Conservation (phyloP, 495 filamentous ascomycete genomes). For the Penicillium antarcticum region DNA sequence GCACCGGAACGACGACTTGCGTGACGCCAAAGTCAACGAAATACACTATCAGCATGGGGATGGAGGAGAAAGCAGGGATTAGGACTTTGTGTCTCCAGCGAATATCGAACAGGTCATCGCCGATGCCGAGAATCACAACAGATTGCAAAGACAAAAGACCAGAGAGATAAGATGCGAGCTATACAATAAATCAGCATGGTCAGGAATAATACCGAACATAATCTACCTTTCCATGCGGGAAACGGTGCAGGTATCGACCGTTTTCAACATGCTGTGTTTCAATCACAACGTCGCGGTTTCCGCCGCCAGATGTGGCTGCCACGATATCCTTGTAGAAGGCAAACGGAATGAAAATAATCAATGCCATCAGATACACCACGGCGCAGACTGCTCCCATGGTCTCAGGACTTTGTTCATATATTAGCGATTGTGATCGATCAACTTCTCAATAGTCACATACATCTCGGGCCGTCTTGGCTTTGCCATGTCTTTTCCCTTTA, state of each 20-base stretch:
- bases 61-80: slow-evolving; percentile 90
- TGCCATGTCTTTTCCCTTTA: slow-evolving; percentile 88
- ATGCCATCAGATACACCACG: slow-evolving; percentile 79
- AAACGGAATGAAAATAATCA: slow-evolving; percentile 93
- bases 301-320: slow-evolving; percentile 89
- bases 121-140: slow-evolving; percentile 85
- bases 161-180: slow-evolving; percentile 95
- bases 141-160: slow-evolving; percentile 88
- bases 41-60: slow-evolving; percentile 94
- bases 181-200: neutral
- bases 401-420: slow-evolving; percentile 61
- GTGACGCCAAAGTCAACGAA: slow-evolving; percentile 98
- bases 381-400: slow-evolving; percentile 97
- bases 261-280: slow-evolving; percentile 62
- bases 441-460: slow-evolving; percentile 40
- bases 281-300: slow-evolving; percentile 80
- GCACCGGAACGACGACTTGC: slow-evolving; percentile 82
- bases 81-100: slow-evolving; percentile 98
- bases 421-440: slow-evolving; percentile 15
- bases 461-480: slow-evolving; percentile 75
- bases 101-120: slow-evolving; percentile 96
- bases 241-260: slow-evolving; percentile 80
- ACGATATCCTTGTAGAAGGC: slow-evolving; percentile 98
- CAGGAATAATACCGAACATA: neutral
- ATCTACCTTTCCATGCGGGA: slow-evolving; percentile 86